Percentiles rank a stretch among this genome's conserved stretches.
Evolutionary conservation across 2,329 filamentous ascomycete genomes (phyloP).

Genomic region (Simplicillium aogashimaense): DNA sequence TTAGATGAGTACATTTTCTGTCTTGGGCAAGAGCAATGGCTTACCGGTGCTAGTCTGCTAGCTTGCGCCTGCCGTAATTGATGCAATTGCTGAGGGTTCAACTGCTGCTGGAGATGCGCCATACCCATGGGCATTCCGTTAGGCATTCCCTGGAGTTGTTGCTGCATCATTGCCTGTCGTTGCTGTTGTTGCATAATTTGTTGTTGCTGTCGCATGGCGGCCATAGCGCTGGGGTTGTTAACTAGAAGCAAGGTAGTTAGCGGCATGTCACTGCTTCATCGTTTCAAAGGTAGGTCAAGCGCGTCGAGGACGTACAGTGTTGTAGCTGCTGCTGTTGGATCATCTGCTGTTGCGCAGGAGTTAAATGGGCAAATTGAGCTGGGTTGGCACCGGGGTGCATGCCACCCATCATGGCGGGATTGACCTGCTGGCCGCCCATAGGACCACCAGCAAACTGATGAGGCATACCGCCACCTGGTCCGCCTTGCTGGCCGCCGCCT

Average conservation of each 20-base stretch:
- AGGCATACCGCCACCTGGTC: slow-evolving; percentile 52
- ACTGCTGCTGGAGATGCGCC: slow-evolving; percentile 30
- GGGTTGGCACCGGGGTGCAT: slow-evolving; percentile 61
- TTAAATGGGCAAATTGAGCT: slow-evolving; percentile 63
- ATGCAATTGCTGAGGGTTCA: neutral
- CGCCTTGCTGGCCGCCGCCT: slow-evolving; percentile 60
- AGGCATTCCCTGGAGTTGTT: slow-evolving; percentile 35
- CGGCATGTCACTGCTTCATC: slow-evolving; percentile 3
- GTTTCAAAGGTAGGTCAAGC: slow-evolving; percentile 1
- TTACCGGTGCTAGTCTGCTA: slow-evolving; percentile 30
- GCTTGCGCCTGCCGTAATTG: slow-evolving; percentile 29
- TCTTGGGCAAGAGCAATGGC: slow-evolving; percentile 7
- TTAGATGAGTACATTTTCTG: neutral
- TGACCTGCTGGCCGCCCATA: slow-evolving; percentile 63
- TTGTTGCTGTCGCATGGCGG: slow-evolving; percentile 41
- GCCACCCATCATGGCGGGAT: slow-evolving; percentile 64
- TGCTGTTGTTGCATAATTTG: slow-evolving; percentile 49
- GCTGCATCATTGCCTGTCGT: slow-evolving; percentile 42
- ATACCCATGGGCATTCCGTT: slow-evolving; percentile 36
- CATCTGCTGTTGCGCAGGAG: slow-evolving; percentile 48
- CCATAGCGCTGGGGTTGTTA: slow-evolving; percentile 26
- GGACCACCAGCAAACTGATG: slow-evolving; percentile 55
- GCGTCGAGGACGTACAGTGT: slow-evolving; percentile 19
- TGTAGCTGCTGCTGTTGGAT: slow-evolving; percentile 40
- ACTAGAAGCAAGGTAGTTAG: slow-evolving; percentile 14